Evolutionary conservation across 2,329 filamentous ascomycete species (phyloP), one percentile per base, ranked within the genome.

Genomic region (Rhynchosporium secalis): DNA sequence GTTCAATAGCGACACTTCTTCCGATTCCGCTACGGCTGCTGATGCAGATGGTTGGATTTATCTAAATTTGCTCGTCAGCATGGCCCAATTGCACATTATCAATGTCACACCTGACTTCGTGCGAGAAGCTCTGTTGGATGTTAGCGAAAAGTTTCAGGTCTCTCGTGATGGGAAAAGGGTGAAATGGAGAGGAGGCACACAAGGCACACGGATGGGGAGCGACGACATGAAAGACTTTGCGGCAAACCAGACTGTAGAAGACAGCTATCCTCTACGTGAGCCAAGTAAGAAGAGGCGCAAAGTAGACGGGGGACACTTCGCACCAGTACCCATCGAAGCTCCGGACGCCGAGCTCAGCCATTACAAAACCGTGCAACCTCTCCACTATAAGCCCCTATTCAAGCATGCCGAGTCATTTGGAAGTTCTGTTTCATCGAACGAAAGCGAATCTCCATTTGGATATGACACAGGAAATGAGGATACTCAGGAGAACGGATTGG

Each of bases 61-160:
- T 69, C 77, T 95, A 6, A 95, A 95, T 68, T 77, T 96, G 0
- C 80, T 96, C 1, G 87, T 88, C 72, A 92, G 89, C 71, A 83
- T 96, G 79, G 91, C 92, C 0, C 91, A 96, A 75, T 78, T 96
- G 20, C 91, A 96, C 70, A 94, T 92, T 0, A 82, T 95, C 68
- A 93, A 92, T 62, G 91, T 96, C 1, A 92, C 91, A 0, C 82
- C 87, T 0, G 86, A 88, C 33, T 94, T 94, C 69, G 86, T 95
- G 45, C 86, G 89, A 62, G 83, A 84, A 41, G 89, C 92, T 0
- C 80, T 96, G 1, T 78, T 80, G 0, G 85, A 89, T 56, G 83
- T 86, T 67, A 94, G 90, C 69, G 82, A 83, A 26, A 90, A 89
- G 69, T 87, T 96, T 57, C 90, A 96, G 72, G 73, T 96, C 0